Evolutionary conservation across 169 alveolate genomes (phyloP).

Genomic region (Plasmodium ovale): DNA sequence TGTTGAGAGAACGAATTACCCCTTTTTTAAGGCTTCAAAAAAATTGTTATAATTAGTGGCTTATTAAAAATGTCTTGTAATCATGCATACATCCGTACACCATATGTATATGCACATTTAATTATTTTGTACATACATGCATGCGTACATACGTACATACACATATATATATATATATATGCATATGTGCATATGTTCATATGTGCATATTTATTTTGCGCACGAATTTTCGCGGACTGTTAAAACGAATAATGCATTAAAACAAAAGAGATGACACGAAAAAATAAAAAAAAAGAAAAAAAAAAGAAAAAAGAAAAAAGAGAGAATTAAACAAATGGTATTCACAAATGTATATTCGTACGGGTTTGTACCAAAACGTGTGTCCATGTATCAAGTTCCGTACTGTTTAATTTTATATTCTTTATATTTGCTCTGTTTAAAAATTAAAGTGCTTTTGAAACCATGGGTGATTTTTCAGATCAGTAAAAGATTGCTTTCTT

Average conservation of each 20-base stretch:
- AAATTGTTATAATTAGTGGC: neutral
- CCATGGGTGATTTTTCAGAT: conserved; percentile 73
- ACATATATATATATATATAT: neutral
- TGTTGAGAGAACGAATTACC: neutral
- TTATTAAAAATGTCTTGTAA: neutral
- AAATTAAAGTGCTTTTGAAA: conserved; percentile 64
- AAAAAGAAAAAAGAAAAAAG: neutral
- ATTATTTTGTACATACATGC: no score
- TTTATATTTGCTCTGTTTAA: conserved; percentile 4
- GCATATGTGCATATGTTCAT: neutral
- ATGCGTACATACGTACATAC: neutral
- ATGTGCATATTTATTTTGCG: no score
- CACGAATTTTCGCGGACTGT: neutral
- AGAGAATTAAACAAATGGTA: neutral
- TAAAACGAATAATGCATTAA: neutral
- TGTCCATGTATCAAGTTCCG: neutral
- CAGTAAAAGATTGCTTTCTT: conserved; percentile 52
- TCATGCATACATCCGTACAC: neutral
- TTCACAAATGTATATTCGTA: neutral
- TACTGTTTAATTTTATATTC: no score
- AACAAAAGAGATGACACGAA: neutral
- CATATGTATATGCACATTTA: neutral
- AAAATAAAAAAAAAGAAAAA: neutral
- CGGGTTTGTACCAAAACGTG: neutral
- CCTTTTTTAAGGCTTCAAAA: neutral